Evolutionary conservation across 306 rosid genomes (phyloP).

Genomic region (Citrullus mucosospermus): DNA sequence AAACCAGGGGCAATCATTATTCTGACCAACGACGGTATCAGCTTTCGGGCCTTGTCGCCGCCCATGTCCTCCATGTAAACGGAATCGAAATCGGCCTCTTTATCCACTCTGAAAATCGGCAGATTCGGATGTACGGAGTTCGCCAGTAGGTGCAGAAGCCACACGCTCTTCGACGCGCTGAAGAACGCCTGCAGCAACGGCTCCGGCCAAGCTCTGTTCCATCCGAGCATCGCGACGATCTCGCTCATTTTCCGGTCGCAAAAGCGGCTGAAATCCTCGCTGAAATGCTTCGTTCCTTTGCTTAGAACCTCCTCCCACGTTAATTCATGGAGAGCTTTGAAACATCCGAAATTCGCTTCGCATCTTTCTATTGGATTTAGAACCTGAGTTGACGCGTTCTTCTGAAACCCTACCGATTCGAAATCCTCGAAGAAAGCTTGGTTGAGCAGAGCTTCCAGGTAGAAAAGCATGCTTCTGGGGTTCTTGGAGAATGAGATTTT

Average conservation of each 20-base stretch:
- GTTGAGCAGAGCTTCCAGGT: conserved; percentile 65
- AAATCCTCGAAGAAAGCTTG: conserved; percentile 72
- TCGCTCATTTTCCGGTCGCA: conserved; percentile 97
- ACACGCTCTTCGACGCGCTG: conserved; percentile 72
- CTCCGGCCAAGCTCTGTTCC: conserved; percentile 98
- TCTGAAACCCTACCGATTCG: conserved; percentile 60
- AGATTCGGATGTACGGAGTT: conserved; percentile 70
- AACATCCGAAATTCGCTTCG: conserved; percentile 43
- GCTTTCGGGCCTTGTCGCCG: conserved; percentile 40
- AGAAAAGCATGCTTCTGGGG: conserved; percentile 50
- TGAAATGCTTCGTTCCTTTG: conserved; percentile 86
- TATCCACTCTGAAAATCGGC: conserved; percentile 61
- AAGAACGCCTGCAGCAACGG: conserved; percentile 84
- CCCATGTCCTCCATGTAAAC: conserved; percentile 95
- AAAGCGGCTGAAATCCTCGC: conserved; percentile 82
- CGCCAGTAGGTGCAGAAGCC: conserved; percentile 70
- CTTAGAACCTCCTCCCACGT: conserved; percentile 84
- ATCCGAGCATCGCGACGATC: conserved; percentile 74
- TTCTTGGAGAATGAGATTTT: conserved; percentile 45
- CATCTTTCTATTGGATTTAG: conserved; percentile 58
- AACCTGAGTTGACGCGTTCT: conserved; percentile 24
- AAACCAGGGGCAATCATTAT: conserved; percentile 94
- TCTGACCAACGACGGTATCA: conserved; percentile 51
- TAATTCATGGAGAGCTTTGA: conserved; percentile 34
- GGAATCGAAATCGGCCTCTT: conserved; percentile 40